Conservation (phyloP, 805 yeast species). For the Candida bentonensis region DNA sequence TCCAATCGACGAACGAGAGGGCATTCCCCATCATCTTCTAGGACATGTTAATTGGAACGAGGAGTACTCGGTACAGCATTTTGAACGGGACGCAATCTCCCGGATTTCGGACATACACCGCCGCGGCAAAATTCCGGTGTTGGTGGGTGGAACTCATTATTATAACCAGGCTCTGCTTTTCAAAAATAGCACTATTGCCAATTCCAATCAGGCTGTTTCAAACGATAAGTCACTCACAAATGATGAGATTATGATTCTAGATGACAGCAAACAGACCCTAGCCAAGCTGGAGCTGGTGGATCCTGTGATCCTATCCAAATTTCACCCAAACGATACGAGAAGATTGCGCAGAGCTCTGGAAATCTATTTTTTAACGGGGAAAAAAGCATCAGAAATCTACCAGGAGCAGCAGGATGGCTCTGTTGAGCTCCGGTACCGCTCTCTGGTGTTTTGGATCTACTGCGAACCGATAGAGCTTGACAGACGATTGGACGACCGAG, state of each 20-base stretch:
- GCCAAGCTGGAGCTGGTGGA: conserved; percentile 37
- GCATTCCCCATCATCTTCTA: conserved; percentile 75
- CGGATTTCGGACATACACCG: conserved; percentile 47
- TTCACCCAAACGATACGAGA: conserved; percentile 83
- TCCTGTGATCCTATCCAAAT: conserved; percentile 61
- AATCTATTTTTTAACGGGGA: conserved; percentile 54
- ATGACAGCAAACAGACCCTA: conserved; percentile 30
- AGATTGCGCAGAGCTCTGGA: conserved; percentile 72
- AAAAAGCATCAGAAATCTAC: conserved; percentile 58
- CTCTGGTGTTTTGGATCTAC: conserved; percentile 69
- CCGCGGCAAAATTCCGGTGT: conserved; percentile 63
- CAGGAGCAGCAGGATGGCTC: conserved; percentile 48
- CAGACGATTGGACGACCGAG: conserved; percentile 57
- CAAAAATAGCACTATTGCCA: conserved; percentile 47
- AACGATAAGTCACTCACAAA: conserved; percentile 4
- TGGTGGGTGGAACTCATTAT: conserved; percentile 95
- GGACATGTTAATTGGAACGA: conserved; percentile 71
- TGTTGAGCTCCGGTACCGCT: conserved; percentile 14
- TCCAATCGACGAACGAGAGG: conserved; percentile 62
- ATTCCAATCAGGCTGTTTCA: conserved; percentile 6
- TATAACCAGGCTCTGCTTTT: conserved; percentile 70
- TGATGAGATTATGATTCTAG: conserved; percentile 31
- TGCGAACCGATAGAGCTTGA: conserved; percentile 46
- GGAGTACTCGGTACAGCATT: conserved; percentile 69
- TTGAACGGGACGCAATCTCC: conserved; percentile 51